Conservation (phyloP, 2,329 filamentous ascomycete genomes). For the Colletotrichum sansevieriae region DNA sequence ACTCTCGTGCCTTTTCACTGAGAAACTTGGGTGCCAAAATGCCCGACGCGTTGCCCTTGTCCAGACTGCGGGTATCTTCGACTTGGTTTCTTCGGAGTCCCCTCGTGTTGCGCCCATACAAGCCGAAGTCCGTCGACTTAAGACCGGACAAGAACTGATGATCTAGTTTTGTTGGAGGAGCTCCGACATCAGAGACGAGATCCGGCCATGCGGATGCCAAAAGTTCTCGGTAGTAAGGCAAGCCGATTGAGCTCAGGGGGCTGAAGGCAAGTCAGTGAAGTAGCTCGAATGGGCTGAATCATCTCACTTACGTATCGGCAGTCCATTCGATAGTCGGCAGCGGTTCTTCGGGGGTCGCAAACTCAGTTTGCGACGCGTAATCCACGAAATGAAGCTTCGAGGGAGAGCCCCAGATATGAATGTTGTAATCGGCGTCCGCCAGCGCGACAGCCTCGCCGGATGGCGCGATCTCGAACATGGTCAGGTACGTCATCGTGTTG, state of each 20-base stretch:
- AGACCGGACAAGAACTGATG: slow-evolving; percentile 76
- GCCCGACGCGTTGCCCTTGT: slow-evolving; percentile 70
- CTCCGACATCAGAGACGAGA: slow-evolving; percentile 86
- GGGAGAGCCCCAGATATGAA: slow-evolving; percentile 91
- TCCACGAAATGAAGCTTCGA: slow-evolving; percentile 90
- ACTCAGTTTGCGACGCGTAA: slow-evolving; percentile 81
- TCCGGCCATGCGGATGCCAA: slow-evolving; percentile 94
- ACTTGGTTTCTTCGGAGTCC: slow-evolving; percentile 84
- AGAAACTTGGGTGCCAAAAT: slow-evolving; percentile 89
- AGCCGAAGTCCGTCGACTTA: slow-evolving; percentile 79
- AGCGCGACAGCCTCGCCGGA: slow-evolving; percentile 89
- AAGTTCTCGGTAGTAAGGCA: slow-evolving; percentile 92
- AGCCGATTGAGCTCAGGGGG: slow-evolving; percentile 86
- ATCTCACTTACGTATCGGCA: slow-evolving; percentile 71
- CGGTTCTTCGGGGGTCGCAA: slow-evolving; percentile 75
- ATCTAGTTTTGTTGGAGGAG: slow-evolving; percentile 82
- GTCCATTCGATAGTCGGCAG: slow-evolving; percentile 75
- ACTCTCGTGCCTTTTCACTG: slow-evolving; percentile 89
- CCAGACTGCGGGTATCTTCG: slow-evolving; percentile 77
- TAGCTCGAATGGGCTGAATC: slow-evolving; percentile 8
- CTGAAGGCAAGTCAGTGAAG: slow-evolving; percentile 47
- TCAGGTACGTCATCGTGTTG: slow-evolving; percentile 78
- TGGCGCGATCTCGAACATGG: slow-evolving; percentile 86
- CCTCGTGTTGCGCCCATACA: slow-evolving; percentile 82
- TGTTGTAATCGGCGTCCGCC: slow-evolving; percentile 80